Conservation (phyloP, 495 filamentous ascomycete species). For the Talaromyces liani region DNA sequence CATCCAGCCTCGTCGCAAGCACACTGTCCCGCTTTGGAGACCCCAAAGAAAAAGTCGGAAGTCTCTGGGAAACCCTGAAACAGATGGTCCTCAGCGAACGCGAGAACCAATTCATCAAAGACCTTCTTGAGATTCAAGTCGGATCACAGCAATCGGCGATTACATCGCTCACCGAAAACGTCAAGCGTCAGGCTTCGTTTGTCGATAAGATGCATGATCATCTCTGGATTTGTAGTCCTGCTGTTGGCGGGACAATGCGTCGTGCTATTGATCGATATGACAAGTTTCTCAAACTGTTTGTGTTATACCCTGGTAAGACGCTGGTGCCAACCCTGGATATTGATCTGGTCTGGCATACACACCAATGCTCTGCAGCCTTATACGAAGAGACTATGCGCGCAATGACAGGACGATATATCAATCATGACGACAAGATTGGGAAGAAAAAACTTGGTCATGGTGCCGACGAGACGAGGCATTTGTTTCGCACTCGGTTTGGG, state of each 20-base stretch:
- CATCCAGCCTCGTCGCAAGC: not conserved
- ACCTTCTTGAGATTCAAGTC: not conserved
- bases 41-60: not conserved
- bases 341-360: conserved; percentile 33
- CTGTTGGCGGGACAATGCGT: conserved; percentile 18
- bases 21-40: not conserved
- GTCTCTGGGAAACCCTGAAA: conserved; percentile 1
- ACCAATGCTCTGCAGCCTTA: conserved; percentile 29
- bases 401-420: conserved; percentile 11
- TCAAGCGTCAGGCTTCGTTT: conserved; percentile 17
- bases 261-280: conserved; percentile 18
- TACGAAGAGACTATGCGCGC: conserved; percentile 11
- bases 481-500: conserved; percentile 14
- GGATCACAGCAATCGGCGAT: not conserved
- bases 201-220: conserved; percentile 19
- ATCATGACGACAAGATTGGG: conserved; percentile 17
- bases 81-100: not conserved
- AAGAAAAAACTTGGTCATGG: conserved; percentile 7
- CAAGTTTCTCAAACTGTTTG: conserved; percentile 24
- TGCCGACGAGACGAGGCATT: conserved; percentile 9
- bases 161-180: conserved; percentile 7
- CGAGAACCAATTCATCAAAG: not conserved
- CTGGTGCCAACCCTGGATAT: conserved; percentile 22
- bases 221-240: conserved; percentile 24
- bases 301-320: conserved; percentile 9